Conservation (phyloP, 345 rosid species). For the sweet orange (Citrus sinensis) region DNA sequence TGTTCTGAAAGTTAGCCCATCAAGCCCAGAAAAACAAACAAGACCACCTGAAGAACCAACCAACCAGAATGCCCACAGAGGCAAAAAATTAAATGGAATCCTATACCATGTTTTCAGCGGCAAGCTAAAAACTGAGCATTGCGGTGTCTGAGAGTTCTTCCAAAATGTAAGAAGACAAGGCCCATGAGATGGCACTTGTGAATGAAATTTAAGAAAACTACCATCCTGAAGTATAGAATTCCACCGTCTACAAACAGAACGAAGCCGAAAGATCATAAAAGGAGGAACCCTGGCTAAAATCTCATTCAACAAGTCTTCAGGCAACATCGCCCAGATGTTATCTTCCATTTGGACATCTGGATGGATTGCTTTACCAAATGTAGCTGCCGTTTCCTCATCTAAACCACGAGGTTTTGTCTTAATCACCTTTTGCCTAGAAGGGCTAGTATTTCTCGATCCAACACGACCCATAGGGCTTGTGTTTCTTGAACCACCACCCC, state of each 20-base stretch:
- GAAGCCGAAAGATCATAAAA: slow-evolving; percentile 84
- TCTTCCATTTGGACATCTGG: slow-evolving; percentile 89
- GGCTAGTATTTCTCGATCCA: slow-evolving; percentile 84
- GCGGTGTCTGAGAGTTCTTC: slow-evolving; percentile 84
- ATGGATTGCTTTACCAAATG: slow-evolving; percentile 65
- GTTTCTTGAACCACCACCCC: slow-evolving; percentile 66
- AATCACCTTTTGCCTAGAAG: slow-evolving; percentile 74
- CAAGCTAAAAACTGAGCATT: slow-evolving; percentile 90
- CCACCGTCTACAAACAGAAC: slow-evolving; percentile 63
- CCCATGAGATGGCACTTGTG: slow-evolving; percentile 62
- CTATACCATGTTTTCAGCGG: slow-evolving; percentile 90
- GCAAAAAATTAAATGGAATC: slow-evolving; percentile 81
- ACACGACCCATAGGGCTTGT: slow-evolving; percentile 71
- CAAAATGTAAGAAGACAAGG: slow-evolving; percentile 91
- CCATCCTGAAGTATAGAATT: slow-evolving; percentile 82
- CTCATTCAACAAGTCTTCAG: slow-evolving; percentile 89
- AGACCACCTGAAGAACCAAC: slow-evolving; percentile 91
- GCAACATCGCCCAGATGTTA: slow-evolving; percentile 92
- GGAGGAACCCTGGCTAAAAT: slow-evolving; percentile 92
- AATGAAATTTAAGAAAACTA: slow-evolving; percentile 84
- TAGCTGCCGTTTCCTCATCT: slow-evolving; percentile 81
- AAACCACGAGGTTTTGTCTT: slow-evolving; percentile 95
- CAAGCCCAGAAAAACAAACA: slow-evolving; percentile 92
- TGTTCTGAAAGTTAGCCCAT: slow-evolving; percentile 73
- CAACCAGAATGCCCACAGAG: slow-evolving; percentile 94